Evolutionary conservation across 257 asterid species (phyloP).

Genomic region (Oldenlandia corymbosa): DNA sequence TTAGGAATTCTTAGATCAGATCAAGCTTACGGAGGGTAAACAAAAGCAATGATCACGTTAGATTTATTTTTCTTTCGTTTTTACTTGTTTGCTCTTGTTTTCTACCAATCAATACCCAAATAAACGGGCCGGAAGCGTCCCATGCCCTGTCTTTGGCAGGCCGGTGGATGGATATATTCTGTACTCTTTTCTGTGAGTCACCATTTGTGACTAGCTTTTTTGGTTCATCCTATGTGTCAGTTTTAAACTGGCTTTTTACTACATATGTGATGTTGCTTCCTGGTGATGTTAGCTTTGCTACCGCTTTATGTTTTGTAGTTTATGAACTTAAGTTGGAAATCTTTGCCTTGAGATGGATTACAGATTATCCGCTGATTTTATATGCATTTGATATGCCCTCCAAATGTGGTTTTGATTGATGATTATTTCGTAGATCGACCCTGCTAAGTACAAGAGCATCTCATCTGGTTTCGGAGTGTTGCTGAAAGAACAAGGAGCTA

Average conservation of each 20-base stretch:
- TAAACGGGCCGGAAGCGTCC: too few relatives aligned
- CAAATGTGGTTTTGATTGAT: neutral
- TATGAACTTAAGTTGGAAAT: neutral
- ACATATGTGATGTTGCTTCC: too few relatives aligned
- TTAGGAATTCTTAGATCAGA: neutral
- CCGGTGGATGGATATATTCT: too few relatives aligned
- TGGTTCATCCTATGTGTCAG: too few relatives aligned
- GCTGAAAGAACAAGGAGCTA: constrained; percentile 62
- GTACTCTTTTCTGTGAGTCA: too few relatives aligned
- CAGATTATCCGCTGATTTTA: neutral
- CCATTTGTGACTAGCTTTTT: too few relatives aligned
- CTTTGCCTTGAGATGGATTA: neutral
- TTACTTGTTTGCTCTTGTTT: neutral
- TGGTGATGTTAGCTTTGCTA: too few relatives aligned
- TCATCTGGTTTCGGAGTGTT: constrained; percentile 53
- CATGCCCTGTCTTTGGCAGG: too few relatives aligned
- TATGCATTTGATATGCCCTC: too few relatives aligned
- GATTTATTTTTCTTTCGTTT: neutral
- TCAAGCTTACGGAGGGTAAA: too few relatives aligned
- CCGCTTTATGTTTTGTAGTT: neutral
- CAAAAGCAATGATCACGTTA: neutral
- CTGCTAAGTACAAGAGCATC: constrained; percentile 66
- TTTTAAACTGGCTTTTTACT: too few relatives aligned
- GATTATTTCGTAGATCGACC: constrained; percentile 46
- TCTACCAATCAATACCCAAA: too few relatives aligned